Base-by-base conservation (phyloP, 257 asterid genomes). In the Catharanthus roseus region DNA sequence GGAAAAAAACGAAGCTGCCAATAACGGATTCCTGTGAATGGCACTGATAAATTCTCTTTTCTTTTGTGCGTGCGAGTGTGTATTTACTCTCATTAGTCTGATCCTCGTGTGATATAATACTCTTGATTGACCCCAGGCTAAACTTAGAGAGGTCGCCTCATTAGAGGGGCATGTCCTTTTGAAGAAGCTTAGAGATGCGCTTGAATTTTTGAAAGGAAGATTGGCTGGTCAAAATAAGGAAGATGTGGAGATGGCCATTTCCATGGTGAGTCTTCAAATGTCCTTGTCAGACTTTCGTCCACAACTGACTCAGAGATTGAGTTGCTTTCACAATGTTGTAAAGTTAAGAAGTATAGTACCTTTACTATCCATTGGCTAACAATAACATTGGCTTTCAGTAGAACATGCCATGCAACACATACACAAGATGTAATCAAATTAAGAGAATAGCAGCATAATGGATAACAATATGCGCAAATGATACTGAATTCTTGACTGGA, bases 141-240 rank as follows among this genome's bases (percentile, higher is more conserved):
- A 88, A 76, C 87, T 93, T 53, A 88, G 92, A 77, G 97, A 93
- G 83, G 96, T 86, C 71, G 87, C 95, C 44, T 91, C 97, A 18
- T 79, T 93, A 55, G 99, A 93, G 77, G 99, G 99, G 65, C 97
- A 91, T 39, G 97, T 93, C 76, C 97, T 90, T 84, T 80, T 93
- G 78, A 93, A 93, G 88, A 93, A 93, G 89, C 98, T 93, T 41
- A 89, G 98, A 80, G 99, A 93, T 81, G 97, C 96, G 44, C 65
- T 93, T 80, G 99, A 93, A 84, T 88, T 71, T 77, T 68, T 93
- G 83, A 86, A 82, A 88, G 99, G 99, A 78, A 80, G 88, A 77
- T 80, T 89, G 81, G 86, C 91, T 1, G 97, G 99, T 63, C 86
- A 66, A 66, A 88, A 90, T 83, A 93, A 89, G 77, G 91, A 91